Conservation (phyloP, 352 stramenopile genomes). For the Phytopythium delawarense region DNA sequence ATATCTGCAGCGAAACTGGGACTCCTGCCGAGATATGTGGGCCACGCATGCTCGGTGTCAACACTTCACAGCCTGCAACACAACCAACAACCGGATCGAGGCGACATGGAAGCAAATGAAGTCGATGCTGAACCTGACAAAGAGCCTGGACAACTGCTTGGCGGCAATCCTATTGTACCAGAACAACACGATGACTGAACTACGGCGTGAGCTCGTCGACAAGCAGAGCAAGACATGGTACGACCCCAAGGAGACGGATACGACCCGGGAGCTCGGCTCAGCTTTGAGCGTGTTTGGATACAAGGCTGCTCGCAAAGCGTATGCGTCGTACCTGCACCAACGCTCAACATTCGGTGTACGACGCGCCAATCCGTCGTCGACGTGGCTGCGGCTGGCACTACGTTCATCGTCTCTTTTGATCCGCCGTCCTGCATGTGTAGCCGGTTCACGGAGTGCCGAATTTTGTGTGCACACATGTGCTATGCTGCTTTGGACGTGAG, state of each 20-base stretch:
- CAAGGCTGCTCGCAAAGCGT: background rate
- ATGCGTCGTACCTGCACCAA: background rate
- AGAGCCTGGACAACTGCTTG: constrained; percentile 1
- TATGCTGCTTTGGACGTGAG: background rate
- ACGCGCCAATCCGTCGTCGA: background rate
- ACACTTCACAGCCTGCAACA: constrained; percentile 5
- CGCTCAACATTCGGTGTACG: background rate
- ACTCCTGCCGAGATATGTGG: constrained; percentile 5
- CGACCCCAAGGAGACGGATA: background rate
- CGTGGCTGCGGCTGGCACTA: background rate
- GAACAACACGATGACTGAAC: background rate
- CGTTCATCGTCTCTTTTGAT: background rate
- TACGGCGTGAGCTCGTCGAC: background rate
- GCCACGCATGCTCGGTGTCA: background rate
- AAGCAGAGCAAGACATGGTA: background rate
- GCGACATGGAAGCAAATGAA: constrained; percentile 11
- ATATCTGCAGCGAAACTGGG: constrained; percentile 3
- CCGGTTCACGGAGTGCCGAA: background rate
- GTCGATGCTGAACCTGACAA: background rate
- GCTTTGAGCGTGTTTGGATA: background rate
- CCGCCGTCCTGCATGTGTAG: background rate
- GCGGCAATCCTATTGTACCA: constrained; percentile 1
- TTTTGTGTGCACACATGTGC: background rate
- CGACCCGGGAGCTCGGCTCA: background rate
- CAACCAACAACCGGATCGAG: constrained; percentile 7